Percentiles rank a stretch among this genome's conserved stretches.
These are phyloP conservation scores for Colletotrichum higginsianum DNA, from an alignment of 2,329 filamentous ascomycete genomes.

Conservation along the genomic window DNA sequence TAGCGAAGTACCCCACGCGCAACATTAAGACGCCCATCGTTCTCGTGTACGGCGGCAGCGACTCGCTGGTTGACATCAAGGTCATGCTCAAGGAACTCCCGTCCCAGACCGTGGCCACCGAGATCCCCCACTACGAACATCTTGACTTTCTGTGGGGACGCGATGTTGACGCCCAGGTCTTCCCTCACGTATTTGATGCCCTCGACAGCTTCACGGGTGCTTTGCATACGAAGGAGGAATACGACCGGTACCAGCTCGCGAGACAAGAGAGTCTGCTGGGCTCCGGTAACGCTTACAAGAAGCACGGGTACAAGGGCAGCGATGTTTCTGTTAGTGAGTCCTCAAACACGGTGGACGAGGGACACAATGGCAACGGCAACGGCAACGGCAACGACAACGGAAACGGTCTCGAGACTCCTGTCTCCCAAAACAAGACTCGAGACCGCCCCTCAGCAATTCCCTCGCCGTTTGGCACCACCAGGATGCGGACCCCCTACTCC, in stretches of 20 bases:
- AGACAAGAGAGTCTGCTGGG: slow-evolving; percentile 66
- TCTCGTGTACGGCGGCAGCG: slow-evolving; percentile 91
- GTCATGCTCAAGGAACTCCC: slow-evolving; percentile 94
- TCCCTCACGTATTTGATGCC: slow-evolving; percentile 92
- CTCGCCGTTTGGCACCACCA: slow-evolving; percentile 39
- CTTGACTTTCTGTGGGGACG: slow-evolving; percentile 96
- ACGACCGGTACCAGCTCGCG: slow-evolving; percentile 68
- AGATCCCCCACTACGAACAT: slow-evolving; percentile 95
- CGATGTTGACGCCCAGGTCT: slow-evolving; percentile 87
- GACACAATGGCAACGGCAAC: slow-evolving; percentile 13
- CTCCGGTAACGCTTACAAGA: slow-evolving; percentile 50
- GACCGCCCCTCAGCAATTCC: slow-evolving; percentile 36
- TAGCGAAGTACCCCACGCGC: slow-evolving; percentile 94
- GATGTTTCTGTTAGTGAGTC: slow-evolving; percentile 46
- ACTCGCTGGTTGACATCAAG: slow-evolving; percentile 94
- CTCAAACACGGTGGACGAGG: slow-evolving; percentile 30
- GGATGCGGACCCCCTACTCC: slow-evolving; percentile 28
- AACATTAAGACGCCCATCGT: slow-evolving; percentile 98
- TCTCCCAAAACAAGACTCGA: slow-evolving; percentile 21
- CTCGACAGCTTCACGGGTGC: slow-evolving; percentile 79
- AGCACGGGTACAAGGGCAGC: slow-evolving; percentile 48
- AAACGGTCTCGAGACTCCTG: slow-evolving; percentile 29
- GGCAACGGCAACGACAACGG: not conserved
- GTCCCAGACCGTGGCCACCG: slow-evolving; percentile 84
- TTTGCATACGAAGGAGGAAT: slow-evolving; percentile 72